Percentiles rank a stretch among this genome's conserved stretches.
These are phyloP conservation scores for Suillus paluster DNA, from an alignment of 768 basidiomycete species.

Conservation along the genomic window DNA sequence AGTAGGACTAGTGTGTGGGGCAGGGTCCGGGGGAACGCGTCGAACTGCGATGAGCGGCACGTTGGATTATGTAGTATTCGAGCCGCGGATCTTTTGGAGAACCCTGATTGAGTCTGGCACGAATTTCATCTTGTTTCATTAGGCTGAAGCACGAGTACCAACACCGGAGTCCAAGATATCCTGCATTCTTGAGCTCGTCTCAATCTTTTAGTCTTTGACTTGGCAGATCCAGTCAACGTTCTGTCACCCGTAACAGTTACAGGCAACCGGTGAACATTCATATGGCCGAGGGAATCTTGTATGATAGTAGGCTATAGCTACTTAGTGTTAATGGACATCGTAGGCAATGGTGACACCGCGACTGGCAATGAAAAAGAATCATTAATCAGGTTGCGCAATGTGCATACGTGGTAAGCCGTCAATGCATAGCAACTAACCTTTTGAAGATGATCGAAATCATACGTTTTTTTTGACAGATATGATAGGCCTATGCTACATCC, in stretches of 20 bases:
- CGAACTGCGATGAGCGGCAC: neutral
- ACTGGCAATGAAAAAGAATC: neutral
- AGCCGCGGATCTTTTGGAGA: conserved; percentile 1
- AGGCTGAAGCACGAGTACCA: neutral
- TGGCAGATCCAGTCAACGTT: neutral
- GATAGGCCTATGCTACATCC: neutral
- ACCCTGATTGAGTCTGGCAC: neutral
- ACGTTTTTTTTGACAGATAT: neutral
- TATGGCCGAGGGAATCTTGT: neutral
- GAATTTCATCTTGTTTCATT: too few relatives aligned
- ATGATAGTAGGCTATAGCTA: too few relatives aligned
- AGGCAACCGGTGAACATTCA: neutral
- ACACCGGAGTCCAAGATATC: neutral
- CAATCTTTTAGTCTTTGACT: neutral
- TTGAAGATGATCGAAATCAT: neutral
- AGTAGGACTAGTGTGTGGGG: neutral
- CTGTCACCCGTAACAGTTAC: neutral
- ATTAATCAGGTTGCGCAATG: neutral
- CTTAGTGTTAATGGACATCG: too few relatives aligned
- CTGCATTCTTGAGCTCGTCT: neutral
- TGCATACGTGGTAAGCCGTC: neutral
- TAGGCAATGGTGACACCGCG: too few relatives aligned
- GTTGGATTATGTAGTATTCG: neutral
- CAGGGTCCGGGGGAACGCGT: neutral
- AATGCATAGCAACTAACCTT: neutral